Evolutionary conservation across 306 rosid species (phyloP).

Genomic region (Vicia villosa): DNA sequence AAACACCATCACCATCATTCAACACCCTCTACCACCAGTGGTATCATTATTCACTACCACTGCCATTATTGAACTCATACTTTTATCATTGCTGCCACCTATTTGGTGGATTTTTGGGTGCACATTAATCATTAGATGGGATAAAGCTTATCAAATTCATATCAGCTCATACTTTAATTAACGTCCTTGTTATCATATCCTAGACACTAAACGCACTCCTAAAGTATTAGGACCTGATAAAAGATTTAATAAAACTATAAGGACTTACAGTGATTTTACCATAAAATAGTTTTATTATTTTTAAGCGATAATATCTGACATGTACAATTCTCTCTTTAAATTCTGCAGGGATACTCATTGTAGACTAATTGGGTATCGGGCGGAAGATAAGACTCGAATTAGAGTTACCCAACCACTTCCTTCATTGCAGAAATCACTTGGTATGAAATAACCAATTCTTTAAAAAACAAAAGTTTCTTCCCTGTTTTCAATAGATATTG

Average conservation of each 20-base stretch:
- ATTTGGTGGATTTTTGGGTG: not conserved
- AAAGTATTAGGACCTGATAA: not conserved
- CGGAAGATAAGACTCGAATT: constrained; percentile 35
- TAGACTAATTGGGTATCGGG: constrained; percentile 67
- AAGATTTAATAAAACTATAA: not conserved
- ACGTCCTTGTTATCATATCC: not conserved
- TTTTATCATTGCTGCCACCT: not conserved
- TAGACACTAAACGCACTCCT: not conserved
- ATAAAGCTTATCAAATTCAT: not conserved
- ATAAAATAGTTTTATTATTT: not conserved
- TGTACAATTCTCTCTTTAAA: constrained; percentile 26
- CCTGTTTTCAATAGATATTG: constrained; percentile 31
- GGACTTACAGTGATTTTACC: not conserved
- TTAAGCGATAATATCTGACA: constrained; percentile 30
- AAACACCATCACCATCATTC: not conserved
- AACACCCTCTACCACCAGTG: not conserved
- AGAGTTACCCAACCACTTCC: constrained; percentile 5
- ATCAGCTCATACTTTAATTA: not conserved
- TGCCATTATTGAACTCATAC: not conserved
- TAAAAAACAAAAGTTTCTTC: not conserved
- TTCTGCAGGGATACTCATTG: constrained; percentile 78
- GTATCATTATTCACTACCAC: not conserved
- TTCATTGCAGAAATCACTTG: constrained; percentile 6
- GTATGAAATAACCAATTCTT: not conserved
- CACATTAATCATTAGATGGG: not conserved